A percentile compares a stretch with the other conserved stretches of the same genome.
Conservation (phyloP, 2,329 filamentous ascomycete species). For the Hypoxylon sp. region DNA sequence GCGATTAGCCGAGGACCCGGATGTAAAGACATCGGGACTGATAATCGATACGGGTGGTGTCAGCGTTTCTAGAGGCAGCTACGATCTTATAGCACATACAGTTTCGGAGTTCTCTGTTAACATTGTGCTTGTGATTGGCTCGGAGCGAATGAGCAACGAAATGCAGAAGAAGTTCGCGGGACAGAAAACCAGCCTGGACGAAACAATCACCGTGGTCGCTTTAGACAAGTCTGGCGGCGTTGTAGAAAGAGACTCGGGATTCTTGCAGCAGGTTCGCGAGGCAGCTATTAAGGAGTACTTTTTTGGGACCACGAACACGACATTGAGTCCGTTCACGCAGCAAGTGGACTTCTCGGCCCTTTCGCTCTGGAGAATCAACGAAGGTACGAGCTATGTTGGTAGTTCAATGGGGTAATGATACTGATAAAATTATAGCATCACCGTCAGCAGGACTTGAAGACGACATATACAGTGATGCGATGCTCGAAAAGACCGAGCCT, state of each 20-base stretch:
- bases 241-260: slow-evolving; percentile 77
- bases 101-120: slow-evolving; percentile 74
- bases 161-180: slow-evolving; percentile 75
- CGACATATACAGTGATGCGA: slow-evolving; percentile 47
- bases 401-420: slow-evolving; percentile 9
- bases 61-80: slow-evolving; percentile 72
- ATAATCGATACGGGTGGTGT: slow-evolving; percentile 86
- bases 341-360: slow-evolving; percentile 82
- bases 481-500: slow-evolving; percentile 73
- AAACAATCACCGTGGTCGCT: slow-evolving; percentile 79
- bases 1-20: slow-evolving; percentile 79
- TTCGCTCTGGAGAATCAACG: slow-evolving; percentile 76
- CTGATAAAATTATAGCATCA: slow-evolving; percentile 26
- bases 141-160: slow-evolving; percentile 79
- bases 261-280: slow-evolving; percentile 79
- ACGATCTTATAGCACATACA: slow-evolving; percentile 85
- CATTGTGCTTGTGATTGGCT: slow-evolving; percentile 84
- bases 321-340: slow-evolving; percentile 88
- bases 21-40: slow-evolving; percentile 78
- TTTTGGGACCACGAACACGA: slow-evolving; percentile 82
- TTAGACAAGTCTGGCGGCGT: slow-evolving; percentile 89
- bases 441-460: slow-evolving; percentile 36
- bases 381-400: slow-evolving; percentile 60
- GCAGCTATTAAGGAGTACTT: slow-evolving; percentile 91
- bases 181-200: slow-evolving; percentile 68